Evolutionary conservation across 2,329 filamentous ascomycete genomes (phyloP), one percentile per base, ranked within the genome.

Genomic region (Ustulina deusta): DNA sequence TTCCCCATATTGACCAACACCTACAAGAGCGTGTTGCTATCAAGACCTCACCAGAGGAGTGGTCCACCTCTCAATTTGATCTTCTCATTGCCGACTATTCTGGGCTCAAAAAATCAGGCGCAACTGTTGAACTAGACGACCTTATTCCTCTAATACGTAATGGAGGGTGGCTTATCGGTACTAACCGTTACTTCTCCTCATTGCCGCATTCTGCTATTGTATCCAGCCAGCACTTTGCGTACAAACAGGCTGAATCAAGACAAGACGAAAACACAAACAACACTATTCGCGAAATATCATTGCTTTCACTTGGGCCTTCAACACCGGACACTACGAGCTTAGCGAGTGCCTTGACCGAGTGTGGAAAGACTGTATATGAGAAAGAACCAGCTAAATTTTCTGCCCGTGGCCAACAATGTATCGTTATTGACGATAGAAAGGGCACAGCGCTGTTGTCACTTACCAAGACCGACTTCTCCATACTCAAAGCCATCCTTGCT

Each of bases 391-490:
- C 52, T 6, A 32, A 64, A 48, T 68, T 71, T 42, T 15, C 55
- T 17, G 13, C 51, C 2, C 60, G 64, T 4, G 38, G 40, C n/a
- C 66, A 70, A 36, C 44, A 60, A 32, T 56, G 52, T 13, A 46
- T 72, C 54, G 40, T 74, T 32, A 68, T 73, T 22, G 72, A 74
- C 34, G 72, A 73, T 51, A 70, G 70, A 27, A 57, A 46, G 15
- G 72, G 71, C 48, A 59, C 61, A n/a, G 48, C 69, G 4, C 59
- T 69, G 3, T 25, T 69, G 22, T 68, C 69, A 11, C 62, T 69
- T 54, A 63, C 64, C 27, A 61, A 65, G 17, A 15, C 32, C 0
- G 63, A 59, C 20, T 74, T 73, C 42, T 61, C 49, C 5, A 51
- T 42, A 10, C 49, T 74, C 25, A 73, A 74, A 52, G n/a, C 49